Evolutionary conservation across 495 filamentous ascomycete genomes (phyloP), one percentile per base, ranked within the genome.

Genomic region (Rusavskia elegans): DNA sequence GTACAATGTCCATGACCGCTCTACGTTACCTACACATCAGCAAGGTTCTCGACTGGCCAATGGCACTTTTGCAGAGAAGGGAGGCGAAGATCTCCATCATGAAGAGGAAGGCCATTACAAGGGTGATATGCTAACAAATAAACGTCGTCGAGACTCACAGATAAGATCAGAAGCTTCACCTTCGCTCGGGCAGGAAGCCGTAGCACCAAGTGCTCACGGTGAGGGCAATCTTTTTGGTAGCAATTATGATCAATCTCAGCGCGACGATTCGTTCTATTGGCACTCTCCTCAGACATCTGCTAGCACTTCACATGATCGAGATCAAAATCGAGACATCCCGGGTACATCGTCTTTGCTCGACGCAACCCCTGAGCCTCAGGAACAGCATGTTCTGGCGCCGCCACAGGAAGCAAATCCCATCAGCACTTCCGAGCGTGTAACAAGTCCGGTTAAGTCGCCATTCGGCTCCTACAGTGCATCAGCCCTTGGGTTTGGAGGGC

Each of bases 401-500:
- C 44, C 44, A 1, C 2, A 25, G 14, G 44, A 23, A 23, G 20
- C 9, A 46, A 6, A 46, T 25, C 13, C 44, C 11, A 46, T 17
- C 11, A 29, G 23, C 9, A 16, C 6, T 29, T 46, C 19, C 16
- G 20, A n/a, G n/a, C 20, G 20, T 42, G 14, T 11, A 19, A 3
- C 40, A 17, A 42, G 20, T 42, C 49, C 58, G 27, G 56, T 46
- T 3, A 46, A 54, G 20, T 19, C 27, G 13, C 29, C 55, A 32
- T 17, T 46, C 5, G 53, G 40, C 21, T 35, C 55, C 5, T 57
- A 57, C 37, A 54, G 50, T 36, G 62, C 61, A 27, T 77, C 75
- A 49, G 72, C 72, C 14, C 55, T 81, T 35, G 76, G 77, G 0
- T 59, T 64, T 50, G 75, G 74, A 7, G 69, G 71, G 1, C 77